These are phyloP conservation scores for Alternaria sp. DNA, from an alignment of 2,329 filamentous ascomycete genomes.

Conservation along the genomic window DNA sequence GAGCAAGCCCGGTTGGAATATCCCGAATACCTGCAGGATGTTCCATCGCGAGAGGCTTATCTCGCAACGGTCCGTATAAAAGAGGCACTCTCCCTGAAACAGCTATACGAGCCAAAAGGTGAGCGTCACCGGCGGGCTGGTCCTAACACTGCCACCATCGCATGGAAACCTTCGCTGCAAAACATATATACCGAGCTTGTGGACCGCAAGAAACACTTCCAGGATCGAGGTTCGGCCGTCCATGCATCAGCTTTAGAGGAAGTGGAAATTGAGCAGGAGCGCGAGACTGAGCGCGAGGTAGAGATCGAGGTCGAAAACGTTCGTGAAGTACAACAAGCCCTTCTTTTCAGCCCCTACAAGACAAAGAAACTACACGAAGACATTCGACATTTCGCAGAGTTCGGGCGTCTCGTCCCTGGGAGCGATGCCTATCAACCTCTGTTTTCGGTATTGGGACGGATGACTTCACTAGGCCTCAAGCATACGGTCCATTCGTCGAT, in stretches of 20 bases:
- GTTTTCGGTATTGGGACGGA: constrained; percentile 50
- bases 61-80: constrained; percentile 56
- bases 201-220: constrained; percentile 42
- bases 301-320: constrained; percentile 65
- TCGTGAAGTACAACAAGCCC: constrained; percentile 60
- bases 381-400: constrained; percentile 55
- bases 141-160: constrained; percentile 13
- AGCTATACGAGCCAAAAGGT: constrained; percentile 60
- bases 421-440: constrained; percentile 50
- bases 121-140: constrained; percentile 4
- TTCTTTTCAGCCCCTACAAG: constrained; percentile 47
- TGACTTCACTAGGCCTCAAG: constrained; percentile 48
- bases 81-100: constrained; percentile 64
- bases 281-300: constrained; percentile 61
- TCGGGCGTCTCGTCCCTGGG: constrained; percentile 52
- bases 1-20: constrained; percentile 57
- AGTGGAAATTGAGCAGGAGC: constrained; percentile 58
- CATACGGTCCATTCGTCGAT: constrained; percentile 22
- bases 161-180: constrained; percentile 31
- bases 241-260: constrained; percentile 64
- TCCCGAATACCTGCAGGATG: constrained; percentile 49
- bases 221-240: constrained; percentile 54
- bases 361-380: constrained; percentile 58
- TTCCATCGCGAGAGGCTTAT: constrained; percentile 45
- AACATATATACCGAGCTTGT: constrained; percentile 47